Conservation (phyloP, 352 stramenopile species). For the Pythium coloratum region DNA sequence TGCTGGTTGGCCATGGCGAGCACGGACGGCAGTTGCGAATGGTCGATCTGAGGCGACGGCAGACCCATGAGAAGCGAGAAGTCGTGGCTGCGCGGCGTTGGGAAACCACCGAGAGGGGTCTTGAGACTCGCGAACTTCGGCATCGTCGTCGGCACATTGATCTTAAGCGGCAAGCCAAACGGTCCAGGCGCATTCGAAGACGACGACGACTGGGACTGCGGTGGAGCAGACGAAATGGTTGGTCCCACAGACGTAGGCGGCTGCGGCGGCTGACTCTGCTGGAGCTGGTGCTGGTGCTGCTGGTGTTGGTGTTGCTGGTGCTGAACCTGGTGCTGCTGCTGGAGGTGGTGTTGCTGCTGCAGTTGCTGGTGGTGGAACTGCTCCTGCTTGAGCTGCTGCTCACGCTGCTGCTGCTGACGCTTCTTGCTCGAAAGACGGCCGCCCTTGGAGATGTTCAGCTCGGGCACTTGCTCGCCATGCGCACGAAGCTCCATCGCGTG, state of each 20-base stretch:
- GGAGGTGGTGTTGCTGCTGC: constrained; percentile 57
- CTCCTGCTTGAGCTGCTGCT: constrained; percentile 74
- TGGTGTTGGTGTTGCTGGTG: constrained; percentile 27
- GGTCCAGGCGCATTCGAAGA: constrained; percentile 37
- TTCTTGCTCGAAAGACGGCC: constrained; percentile 71
- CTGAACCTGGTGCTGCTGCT: constrained; percentile 33
- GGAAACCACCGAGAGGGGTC: constrained; percentile 63
- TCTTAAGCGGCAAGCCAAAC: constrained; percentile 69
- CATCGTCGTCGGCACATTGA: constrained; percentile 69
- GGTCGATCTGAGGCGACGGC: constrained; percentile 70
- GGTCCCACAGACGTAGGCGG: background rate
- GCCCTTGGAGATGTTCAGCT: constrained; percentile 79
- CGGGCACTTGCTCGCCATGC: constrained; percentile 64
- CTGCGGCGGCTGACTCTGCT: constrained; percentile 7
- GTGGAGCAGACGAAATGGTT: constrained; percentile 4
- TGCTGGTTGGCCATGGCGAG: constrained; percentile 66
- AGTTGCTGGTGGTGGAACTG: constrained; percentile 78
- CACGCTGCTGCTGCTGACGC: constrained; percentile 62
- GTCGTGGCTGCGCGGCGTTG: constrained; percentile 67
- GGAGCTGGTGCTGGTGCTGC: constrained; percentile 15
- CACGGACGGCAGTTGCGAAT: constrained; percentile 69
- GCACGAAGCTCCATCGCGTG: constrained; percentile 76
- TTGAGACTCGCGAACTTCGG: constrained; percentile 62
- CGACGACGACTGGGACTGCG: constrained; percentile 8
- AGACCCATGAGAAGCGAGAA: constrained; percentile 69